phyloP scores from a whole-genome alignment of 257 asterid genomes.

The Galeopsis tetrahit region DNA sequence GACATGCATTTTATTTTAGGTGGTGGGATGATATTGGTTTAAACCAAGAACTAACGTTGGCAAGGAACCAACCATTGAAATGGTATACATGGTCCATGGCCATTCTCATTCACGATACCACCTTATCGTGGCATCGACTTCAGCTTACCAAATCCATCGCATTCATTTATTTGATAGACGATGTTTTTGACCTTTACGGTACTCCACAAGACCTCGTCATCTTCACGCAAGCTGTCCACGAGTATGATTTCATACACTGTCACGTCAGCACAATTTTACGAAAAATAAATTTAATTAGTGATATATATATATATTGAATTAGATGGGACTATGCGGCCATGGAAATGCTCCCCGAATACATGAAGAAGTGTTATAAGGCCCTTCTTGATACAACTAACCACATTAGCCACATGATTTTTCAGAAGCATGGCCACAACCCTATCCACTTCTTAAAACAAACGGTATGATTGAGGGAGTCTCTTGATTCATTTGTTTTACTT shows the following conservation, averaged over 20 bases:
- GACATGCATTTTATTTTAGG: conserved; percentile 27
- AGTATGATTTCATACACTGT: conserved; percentile 26
- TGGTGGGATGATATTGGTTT: conserved; percentile 57
- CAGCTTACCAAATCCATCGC: conserved; percentile 43
- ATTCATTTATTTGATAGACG: conserved; percentile 51
- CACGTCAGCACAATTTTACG: too few relatives aligned
- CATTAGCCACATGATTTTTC: conserved; percentile 27
- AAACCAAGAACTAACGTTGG: conserved; percentile 37
- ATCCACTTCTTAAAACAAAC: conserved; percentile 31
- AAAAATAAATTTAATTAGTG: too few relatives aligned
- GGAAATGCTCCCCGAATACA: conserved; percentile 46
- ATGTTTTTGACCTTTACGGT: conserved; percentile 49
- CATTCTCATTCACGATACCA: conserved; percentile 18
- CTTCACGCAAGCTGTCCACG: conserved; percentile 46
- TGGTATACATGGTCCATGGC: conserved; percentile 52
- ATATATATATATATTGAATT: too few relatives aligned
- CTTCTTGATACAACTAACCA: conserved; percentile 51
- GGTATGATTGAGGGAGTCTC: conserved; percentile 12
- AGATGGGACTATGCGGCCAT: conserved; percentile 47
- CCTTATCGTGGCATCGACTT: conserved; percentile 33
- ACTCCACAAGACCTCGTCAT: conserved; percentile 34
- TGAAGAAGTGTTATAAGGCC: conserved; percentile 51
- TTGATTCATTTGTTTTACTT: too few relatives aligned
- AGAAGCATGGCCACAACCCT: conserved; percentile 47
- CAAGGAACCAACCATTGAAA: conserved; percentile 41